phyloP scores from a whole-genome alignment of 2,329 filamentous ascomycete species.

The Knufia fluminis region DNA sequence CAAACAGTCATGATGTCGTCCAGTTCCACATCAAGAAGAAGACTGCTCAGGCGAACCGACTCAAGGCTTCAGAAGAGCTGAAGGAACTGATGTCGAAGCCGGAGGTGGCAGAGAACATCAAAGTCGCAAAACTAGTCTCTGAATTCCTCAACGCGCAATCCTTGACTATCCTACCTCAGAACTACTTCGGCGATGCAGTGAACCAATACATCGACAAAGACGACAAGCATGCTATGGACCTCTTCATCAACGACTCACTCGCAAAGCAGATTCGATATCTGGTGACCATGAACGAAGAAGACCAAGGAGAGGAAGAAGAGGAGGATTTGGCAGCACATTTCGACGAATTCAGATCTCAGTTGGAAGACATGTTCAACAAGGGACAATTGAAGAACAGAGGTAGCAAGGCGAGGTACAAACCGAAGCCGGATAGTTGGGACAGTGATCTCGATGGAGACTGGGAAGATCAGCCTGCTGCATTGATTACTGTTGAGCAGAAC shows the following conservation, averaged over 20 bases:
- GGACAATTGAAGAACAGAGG: conserved; percentile 49
- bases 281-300: conserved; percentile 55
- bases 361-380: conserved; percentile 62
- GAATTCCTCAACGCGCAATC: conserved; percentile 83
- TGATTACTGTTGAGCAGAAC: conserved; percentile 39
- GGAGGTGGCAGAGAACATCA: conserved; percentile 62
- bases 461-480: conserved; percentile 66
- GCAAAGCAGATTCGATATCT: conserved; percentile 62
- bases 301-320: conserved; percentile 57
- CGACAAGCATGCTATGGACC: conserved; percentile 83
- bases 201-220: conserved; percentile 90
- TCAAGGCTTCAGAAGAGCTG: conserved; percentile 42
- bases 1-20: conserved; percentile 88
- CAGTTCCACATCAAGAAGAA: conserved; percentile 87
- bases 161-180: conserved; percentile 84
- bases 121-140: conserved; percentile 78
- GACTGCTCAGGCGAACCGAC: conserved; percentile 31
- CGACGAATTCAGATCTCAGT: conserved; percentile 58
- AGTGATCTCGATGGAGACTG: conserved; percentile 80
- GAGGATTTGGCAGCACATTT: conserved; percentile 65
- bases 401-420: conserved; percentile 54
- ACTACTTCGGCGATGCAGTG: conserved; percentile 85
- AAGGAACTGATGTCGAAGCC: conserved; percentile 52
- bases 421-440: conserved; percentile 75
- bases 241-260: conserved; percentile 65